Conservation (phyloP, 768 basidiomycete genomes). For the Coprinopsis sp. region DNA sequence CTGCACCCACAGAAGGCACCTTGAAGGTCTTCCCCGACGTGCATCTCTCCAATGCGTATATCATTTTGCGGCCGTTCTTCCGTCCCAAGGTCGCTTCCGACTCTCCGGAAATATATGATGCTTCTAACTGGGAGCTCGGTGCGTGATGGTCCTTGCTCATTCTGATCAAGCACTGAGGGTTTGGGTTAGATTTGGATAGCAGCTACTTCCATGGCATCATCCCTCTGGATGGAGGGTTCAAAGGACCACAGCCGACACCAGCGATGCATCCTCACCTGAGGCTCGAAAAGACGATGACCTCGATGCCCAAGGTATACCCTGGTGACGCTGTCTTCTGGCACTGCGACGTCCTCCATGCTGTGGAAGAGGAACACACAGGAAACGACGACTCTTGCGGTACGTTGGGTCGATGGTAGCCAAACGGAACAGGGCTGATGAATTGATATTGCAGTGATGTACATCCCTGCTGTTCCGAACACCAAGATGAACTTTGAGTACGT, state of each 20-base stretch:
- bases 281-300: slow-evolving; percentile 61
- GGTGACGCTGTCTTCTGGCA: slow-evolving; percentile 83
- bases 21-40: slow-evolving; percentile 66
- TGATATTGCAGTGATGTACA: slow-evolving; percentile 62
- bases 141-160: slow-evolving; percentile 1
- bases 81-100: slow-evolving; percentile 37
- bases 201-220: slow-evolving; percentile 52
- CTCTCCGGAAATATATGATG: slow-evolving; percentile 39
- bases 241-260: slow-evolving; percentile 46
- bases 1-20: slow-evolving; percentile 65
- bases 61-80: slow-evolving; percentile 77
- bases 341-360: slow-evolving; percentile 50
- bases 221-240: slow-evolving; percentile 33
- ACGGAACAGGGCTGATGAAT: slow-evolving; percentile 10
- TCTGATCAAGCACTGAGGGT: background rate
- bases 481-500: slow-evolving; percentile 59
- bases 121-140: slow-evolving; percentile 56
- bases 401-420: background rate
- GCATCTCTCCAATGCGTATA: slow-evolving; percentile 62
- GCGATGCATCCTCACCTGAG: slow-evolving; percentile 62
- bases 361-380: slow-evolving; percentile 51
- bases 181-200: slow-evolving; percentile 36
- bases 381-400: slow-evolving; percentile 51
- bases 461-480: slow-evolving; percentile 66
- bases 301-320: slow-evolving; percentile 64